Evolutionary conservation across 73 alveolate genomes (phyloP).

Genomic region (Paramecium pentaurelia): DNA sequence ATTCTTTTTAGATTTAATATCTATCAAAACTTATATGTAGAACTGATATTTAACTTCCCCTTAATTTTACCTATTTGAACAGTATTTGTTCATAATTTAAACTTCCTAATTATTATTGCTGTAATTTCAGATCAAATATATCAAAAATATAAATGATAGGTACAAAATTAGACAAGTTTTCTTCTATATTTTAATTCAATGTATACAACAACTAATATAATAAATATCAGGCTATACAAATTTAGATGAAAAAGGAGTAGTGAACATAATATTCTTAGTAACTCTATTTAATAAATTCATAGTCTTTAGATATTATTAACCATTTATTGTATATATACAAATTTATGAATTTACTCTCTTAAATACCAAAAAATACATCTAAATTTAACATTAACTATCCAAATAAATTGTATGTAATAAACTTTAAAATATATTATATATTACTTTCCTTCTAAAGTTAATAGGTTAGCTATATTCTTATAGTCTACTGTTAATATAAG

Average conservation of each 20-base stretch:
- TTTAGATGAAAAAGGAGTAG: not conserved
- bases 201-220: not conserved
- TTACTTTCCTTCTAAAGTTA: not conserved
- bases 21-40: not conserved
- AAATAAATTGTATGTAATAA: not conserved
- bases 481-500: not conserved
- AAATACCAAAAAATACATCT: not conserved
- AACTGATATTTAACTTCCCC: not conserved
- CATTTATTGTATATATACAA: not conserved
- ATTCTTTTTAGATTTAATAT: not conserved
- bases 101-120: not conserved
- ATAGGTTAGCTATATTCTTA: not conserved
- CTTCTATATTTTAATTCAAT: not conserved
- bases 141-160: not conserved
- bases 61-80: not conserved
- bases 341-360: not conserved
- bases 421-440: not conserved
- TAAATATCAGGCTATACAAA: not conserved
- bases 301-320: not conserved
- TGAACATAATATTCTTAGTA: not conserved
- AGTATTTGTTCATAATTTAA: not conserved
- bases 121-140: not conserved
- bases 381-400: not conserved
- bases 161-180: not conserved
- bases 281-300: not conserved